Base-by-base conservation (phyloP, 352 stramenopile species). In the Phytophthora meadii region DNA sequence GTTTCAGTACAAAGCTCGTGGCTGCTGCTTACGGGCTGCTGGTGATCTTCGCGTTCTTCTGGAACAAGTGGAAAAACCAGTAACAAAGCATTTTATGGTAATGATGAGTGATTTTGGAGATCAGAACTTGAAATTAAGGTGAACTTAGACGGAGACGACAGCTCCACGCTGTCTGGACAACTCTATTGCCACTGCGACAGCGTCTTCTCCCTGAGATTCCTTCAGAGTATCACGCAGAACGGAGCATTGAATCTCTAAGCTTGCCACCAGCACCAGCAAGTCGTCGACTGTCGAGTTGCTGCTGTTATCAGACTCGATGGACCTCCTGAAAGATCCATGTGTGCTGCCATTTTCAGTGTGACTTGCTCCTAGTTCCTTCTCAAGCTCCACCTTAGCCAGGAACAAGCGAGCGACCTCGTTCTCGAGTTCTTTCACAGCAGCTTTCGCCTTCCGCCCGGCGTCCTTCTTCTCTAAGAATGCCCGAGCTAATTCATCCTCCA, bases 191-290 rank as follows among this genome's bases (percentile, higher is more conserved):
- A 71, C 57, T 11, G 60, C 64, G 7, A 87, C 81, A 0, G 71
- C 79, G 28, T 87, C 52, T n/a, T 74, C 59, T 19, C 81, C 81
- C 15, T 72, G 63, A 8, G 63, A 36, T 37, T 68, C 63, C 37
- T 79, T 71, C 24, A 92, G 63, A 14, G 42, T 76, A 27, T 90
- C 84, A 14, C 78, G 72, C 46, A 92, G 72, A 12, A 79, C 68
- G 8, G 70, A 72, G 54, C 84, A 92, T 48, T 90, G 79, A 44
- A 92, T 92, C 55, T 89, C 79, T 41, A 92, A 71, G 60, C 84
- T 90, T 48, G 84, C 81, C 9, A 89, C 65, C 17, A 92, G 62
- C 7, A 92, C 76, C 25, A 87, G 65, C 44, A 89, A 49, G 27
- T 92, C 83, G 12, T 89, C 72, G 11, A 89, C 1, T 19, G 53